Base-by-base conservation (phyloP, 345 rosid genomes). In the Sisymbrium irio region DNA sequence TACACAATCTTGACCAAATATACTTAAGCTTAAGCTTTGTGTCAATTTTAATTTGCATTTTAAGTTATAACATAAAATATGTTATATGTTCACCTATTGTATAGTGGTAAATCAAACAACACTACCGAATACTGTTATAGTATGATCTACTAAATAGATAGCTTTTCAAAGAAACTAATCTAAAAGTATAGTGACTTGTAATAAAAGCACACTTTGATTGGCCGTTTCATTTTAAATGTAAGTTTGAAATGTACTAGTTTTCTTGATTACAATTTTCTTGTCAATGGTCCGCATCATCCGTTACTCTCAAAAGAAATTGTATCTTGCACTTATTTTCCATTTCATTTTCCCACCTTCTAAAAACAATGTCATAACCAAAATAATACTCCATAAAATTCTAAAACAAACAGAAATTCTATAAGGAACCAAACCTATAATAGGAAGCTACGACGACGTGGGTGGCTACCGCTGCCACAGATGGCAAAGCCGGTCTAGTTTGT, bases 401-500 rank as follows among this genome's bases (percentile, higher is more conserved):
- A 27, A 63, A 9, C 30, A 42, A 42, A 63, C 40, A 73, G 39
- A 59, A 15, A 17, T 17, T 54, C 6, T 42, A 42, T 40, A 18
- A 28, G 8, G 20, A 51, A 72, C 6, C 53, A 62, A 42, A 28
- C 53, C 37, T 28, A 42, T n/a, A 32, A 33, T 32, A 40, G 11
- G 14, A 46, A 19, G 11, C 41, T 55, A 63, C n/a, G 56, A 45
- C 17, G 35, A 51, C 69, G 53, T 51, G 42, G 51, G 53, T 91
- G 10, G 92, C 84, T n/a, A 89, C 85, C 83, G 2, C 82, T 82
- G 0, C 71, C 91, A 46, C 77, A 87, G 40, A 84, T 86, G 7
- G 83, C 56, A 6, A 79, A 84, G 70, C 91, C 94, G 5, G 68
- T 83, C 15, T 91, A 94, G 82, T 85, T 87, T 79, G 97, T 94